These are phyloP conservation scores for Bolboschoenus planiculmis DNA, from an alignment of 176 grass and related monocot genomes.

Conservation along the genomic window DNA sequence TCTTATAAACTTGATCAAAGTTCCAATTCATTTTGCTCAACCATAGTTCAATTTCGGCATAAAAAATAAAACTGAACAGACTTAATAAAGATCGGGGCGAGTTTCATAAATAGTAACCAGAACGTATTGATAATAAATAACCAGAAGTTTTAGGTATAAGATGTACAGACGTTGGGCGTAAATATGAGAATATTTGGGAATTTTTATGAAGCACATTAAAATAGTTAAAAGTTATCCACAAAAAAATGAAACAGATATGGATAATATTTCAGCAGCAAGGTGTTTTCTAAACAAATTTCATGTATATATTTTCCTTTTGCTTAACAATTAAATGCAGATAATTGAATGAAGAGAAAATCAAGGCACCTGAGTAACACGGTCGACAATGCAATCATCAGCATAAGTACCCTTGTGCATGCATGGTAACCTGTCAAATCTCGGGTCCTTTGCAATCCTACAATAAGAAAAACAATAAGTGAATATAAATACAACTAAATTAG, in stretches of 20 bases:
- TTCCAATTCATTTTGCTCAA: no score
- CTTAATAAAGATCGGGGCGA: no score
- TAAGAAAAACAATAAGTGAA: neutral
- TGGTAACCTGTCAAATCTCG: slow-evolving; percentile 84
- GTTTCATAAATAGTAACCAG: no score
- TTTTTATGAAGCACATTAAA: neutral
- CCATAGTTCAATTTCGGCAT: no score
- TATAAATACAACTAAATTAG: slow-evolving; percentile 14
- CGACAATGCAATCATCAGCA: slow-evolving; percentile 96
- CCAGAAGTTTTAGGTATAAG: no score
- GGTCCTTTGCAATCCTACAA: slow-evolving; percentile 86
- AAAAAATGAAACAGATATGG: neutral
- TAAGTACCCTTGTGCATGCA: slow-evolving; percentile 96
- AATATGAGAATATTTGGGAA: neutral
- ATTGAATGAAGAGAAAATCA: neutral
- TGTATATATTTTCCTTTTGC: neutral
- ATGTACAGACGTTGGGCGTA: neutral
- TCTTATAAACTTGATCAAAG: no score
- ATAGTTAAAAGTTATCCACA: neutral
- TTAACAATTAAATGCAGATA: slow-evolving; percentile 1
- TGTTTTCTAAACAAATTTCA: neutral
- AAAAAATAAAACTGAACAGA: no score
- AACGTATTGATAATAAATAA: no score
- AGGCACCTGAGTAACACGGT: slow-evolving; percentile 82
- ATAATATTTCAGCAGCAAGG: neutral